Evolutionary conservation across 352 stramenopile species (phyloP), one percentile per base, ranked within the genome.

Genomic region (Pythium oligandrum): DNA sequence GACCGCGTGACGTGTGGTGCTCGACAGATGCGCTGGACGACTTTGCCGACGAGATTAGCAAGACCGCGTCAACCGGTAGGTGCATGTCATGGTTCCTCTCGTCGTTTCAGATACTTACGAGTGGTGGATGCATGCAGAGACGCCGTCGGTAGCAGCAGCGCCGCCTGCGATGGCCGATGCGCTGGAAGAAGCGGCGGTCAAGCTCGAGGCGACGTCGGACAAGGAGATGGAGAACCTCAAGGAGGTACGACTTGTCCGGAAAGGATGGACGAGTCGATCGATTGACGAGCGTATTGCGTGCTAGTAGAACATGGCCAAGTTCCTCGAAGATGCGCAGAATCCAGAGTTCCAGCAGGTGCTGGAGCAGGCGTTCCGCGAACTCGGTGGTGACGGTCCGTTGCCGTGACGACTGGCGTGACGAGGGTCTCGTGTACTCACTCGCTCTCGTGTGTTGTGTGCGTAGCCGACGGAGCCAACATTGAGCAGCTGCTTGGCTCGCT

Each of bases 261-360:
- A 26, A 26, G 17, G 17, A 26, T 26, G 17, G 17, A 26, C 17
- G 17, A 26, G 17, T 26, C 17, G 17, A 26, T 26, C 40, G 34
- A 38, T 26, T 57, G 4, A 37, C 17, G 11, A 6, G 4, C 48
- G 26, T 61, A 44, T 55, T 4, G 12, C 40, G 5, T 47, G 2
- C 39, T 33, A 26, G 17, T 40, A 95, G 83, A 92, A 84, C 57
- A 90, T 93, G 78, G 66, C 63, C 62, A 89, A 92, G 64, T 91
- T 93, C 53, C 68, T 93, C 8, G 83, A 92, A 50, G 79, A 93
- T 55, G 78, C 83, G 46, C 78, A 93, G 65, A 90, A 91, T 61
- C 81, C 85, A 8, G 82, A 92, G 69, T 91, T 94, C 55, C 84
- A 94, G 67, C 66, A 87, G 46, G 82, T 92, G 61, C 61, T 94